These are phyloP conservation scores for Monosporozyma yasuniensis DNA, from an alignment of 805 yeast genomes.

Conservation along the genomic window DNA sequence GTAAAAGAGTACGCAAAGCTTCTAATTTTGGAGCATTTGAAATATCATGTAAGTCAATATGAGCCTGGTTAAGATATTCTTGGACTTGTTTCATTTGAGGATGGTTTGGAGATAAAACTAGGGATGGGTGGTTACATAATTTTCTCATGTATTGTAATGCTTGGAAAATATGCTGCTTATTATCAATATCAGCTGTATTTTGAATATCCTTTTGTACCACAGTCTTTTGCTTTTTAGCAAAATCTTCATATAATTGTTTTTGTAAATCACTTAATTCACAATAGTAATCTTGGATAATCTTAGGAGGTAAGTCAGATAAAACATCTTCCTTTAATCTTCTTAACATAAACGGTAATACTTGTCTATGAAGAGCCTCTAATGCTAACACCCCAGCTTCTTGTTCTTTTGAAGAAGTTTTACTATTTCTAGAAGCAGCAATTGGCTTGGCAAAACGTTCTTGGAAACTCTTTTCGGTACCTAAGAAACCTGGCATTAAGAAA, in stretches of 20 bases:
- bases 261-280: constrained; percentile 92
- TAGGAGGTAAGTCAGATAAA: constrained; percentile 91
- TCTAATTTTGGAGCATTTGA: constrained; percentile 83
- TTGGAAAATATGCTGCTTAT: constrained; percentile 90
- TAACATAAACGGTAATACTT: constrained; percentile 90
- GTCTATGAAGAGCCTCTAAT: constrained; percentile 90
- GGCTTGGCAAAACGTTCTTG: constrained; percentile 97
- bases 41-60: constrained; percentile 57
- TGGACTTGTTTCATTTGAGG: constrained; percentile 72
- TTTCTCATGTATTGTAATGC: constrained; percentile 96
- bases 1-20: constrained; percentile 69
- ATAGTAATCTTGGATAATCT: constrained; percentile 95
- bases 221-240: constrained; percentile 75
- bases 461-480: constrained; percentile 89
- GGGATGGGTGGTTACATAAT: constrained; percentile 91
- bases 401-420: constrained; percentile 82
- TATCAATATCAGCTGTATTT: constrained; percentile 38
- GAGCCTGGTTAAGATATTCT: constrained; percentile 47
- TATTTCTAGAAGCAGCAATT: constrained; percentile 84
- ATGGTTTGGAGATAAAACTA: constrained; percentile 73
- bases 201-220: constrained; percentile 58
- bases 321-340: constrained; percentile 96
- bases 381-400: constrained; percentile 97
- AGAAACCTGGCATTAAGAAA: constrained; percentile 96
- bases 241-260: constrained; percentile 77